Evolutionary conservation across 2,329 filamentous ascomycete genomes (phyloP).

Genomic region (Apiospora rasikravindrae): DNA sequence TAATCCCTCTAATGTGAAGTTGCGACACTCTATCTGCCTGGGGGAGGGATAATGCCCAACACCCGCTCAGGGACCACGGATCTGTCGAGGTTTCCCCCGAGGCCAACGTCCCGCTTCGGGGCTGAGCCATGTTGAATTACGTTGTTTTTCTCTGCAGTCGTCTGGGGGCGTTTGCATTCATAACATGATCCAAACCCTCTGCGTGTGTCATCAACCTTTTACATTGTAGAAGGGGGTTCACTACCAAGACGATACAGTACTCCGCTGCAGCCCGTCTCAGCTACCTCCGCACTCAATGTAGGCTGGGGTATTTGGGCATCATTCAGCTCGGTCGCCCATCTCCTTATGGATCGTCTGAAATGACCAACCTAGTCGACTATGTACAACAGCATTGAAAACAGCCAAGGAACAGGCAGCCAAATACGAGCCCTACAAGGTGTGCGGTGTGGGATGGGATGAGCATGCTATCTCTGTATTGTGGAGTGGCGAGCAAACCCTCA

Average conservation of each 20-base stretch:
- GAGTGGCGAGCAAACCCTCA: not conserved
- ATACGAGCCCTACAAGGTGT: conserved; percentile 3
- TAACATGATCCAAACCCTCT: conserved; percentile 6
- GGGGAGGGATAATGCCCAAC: not conserved
- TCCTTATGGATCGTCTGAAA: not conserved
- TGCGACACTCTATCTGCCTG: not conserved
- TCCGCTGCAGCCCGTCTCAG: conserved; percentile 6
- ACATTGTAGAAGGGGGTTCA: not conserved
- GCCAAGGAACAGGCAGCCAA: not conserved
- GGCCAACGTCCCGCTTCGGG: not conserved
- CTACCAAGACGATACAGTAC: not conserved
- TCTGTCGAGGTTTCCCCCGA: not conserved
- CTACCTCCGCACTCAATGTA: not conserved
- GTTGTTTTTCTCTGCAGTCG: not conserved
- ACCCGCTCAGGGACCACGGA: not conserved
- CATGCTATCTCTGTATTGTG: not conserved
- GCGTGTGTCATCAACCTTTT: not conserved
- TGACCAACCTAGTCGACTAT: not conserved
- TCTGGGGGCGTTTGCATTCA: not conserved
- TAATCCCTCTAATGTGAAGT: not conserved
- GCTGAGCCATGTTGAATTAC: not conserved
- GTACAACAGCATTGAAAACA: not conserved
- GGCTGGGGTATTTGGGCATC: not conserved
- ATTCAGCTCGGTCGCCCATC: not conserved
- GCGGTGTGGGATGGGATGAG: conserved; percentile 2